Base-by-base conservation (phyloP, 257 asterid species). In the Ligustrum vulgare region DNA sequence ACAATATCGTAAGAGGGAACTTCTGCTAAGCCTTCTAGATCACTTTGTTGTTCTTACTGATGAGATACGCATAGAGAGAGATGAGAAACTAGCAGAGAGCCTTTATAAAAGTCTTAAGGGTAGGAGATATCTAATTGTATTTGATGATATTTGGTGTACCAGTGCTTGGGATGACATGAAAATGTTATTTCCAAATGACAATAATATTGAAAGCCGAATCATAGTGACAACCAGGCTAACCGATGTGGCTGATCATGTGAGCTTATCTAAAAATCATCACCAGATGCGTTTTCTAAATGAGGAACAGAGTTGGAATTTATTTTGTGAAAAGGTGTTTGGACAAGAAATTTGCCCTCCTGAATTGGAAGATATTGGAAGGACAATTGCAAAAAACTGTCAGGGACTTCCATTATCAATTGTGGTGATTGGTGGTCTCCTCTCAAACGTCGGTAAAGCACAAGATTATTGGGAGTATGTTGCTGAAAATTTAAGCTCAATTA, bases 391-490 rank as follows among this genome's bases (percentile, higher is more conserved):
- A 13, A 45, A 45, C 3, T 43, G 51, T 43, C 51, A 43, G 1
- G 51, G 51, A 13, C 51, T 43, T 43, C 51, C 51, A 43, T 43
- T 43, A 43, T 11, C 18, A 13, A 43, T 45, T 45, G 54, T 45
- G 54, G 54, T 45, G 54, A 45, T 45, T 3, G 54, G n/a, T 3
- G 54, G 54, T 12, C 54, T 45, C n/a, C 15, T 45, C 54, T 45
- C 54, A 3, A 45, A 45, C 1, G 18, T 45, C n/a, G 0, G n/a
- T 45, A 45, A 2, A 15, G n/a, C 54, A 10, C 15, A n/a, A 34
- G 37, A 43, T 25, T 39, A 74, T 3, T 82, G 80, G 85, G 75
- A 72, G 72, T 60, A 20, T 66, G 70, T 82, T n/a, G 78, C 72
- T 20, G 28, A 16, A 45, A 45, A 75, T 58, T 56, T 71, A 37